phyloP scores from a whole-genome alignment of 805 yeast genomes.

The Yarrowia divulgata region DNA sequence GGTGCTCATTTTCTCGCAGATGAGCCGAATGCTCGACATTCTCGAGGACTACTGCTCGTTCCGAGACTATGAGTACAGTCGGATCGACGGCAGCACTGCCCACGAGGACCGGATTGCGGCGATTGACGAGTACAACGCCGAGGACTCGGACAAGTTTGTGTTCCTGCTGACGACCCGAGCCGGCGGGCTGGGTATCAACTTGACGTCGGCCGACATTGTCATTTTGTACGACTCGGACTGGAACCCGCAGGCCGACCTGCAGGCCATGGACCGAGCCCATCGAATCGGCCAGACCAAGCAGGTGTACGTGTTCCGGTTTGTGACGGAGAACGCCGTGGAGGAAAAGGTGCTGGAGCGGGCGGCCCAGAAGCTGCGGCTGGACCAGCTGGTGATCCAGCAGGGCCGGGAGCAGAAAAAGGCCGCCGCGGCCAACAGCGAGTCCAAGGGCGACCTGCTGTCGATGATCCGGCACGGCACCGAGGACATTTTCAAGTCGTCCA shows the following conservation, averaged over 20 bases:
- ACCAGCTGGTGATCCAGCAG: conserved; percentile 95
- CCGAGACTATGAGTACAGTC: conserved; percentile 82
- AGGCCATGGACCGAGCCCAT: conserved; percentile 98
- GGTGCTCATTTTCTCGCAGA: conserved; percentile 90
- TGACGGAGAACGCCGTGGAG: conserved; percentile 94
- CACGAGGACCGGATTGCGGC: conserved; percentile 93
- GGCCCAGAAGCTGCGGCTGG: conserved; percentile 89
- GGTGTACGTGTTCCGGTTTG: conserved; percentile 89
- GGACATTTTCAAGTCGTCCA: conserved; percentile 70
- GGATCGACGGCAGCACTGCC: conserved; percentile 92
- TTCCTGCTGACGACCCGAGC: conserved; percentile 93
- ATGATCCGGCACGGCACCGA: conserved; percentile 99
- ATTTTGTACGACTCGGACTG: conserved; percentile 91
- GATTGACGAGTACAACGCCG: conserved; percentile 88
- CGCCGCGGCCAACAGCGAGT: conserved; percentile 48
- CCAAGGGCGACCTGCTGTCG: conserved; percentile 74
- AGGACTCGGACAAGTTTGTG: conserved; percentile 80
- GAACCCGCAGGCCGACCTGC: conserved; percentile 98
- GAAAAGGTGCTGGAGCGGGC: conserved; percentile 96
- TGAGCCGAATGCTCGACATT: conserved; percentile 89
- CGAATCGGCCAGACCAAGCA: conserved; percentile 97
- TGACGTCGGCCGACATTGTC: conserved; percentile 91
- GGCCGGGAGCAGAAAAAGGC: conserved; percentile 67
- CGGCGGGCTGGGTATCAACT: conserved; percentile 94
- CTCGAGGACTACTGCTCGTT: conserved; percentile 90